Evolutionary conservation across 208 protist species (phyloP).

Genomic region (Acanthamoeba healyi): DNA sequence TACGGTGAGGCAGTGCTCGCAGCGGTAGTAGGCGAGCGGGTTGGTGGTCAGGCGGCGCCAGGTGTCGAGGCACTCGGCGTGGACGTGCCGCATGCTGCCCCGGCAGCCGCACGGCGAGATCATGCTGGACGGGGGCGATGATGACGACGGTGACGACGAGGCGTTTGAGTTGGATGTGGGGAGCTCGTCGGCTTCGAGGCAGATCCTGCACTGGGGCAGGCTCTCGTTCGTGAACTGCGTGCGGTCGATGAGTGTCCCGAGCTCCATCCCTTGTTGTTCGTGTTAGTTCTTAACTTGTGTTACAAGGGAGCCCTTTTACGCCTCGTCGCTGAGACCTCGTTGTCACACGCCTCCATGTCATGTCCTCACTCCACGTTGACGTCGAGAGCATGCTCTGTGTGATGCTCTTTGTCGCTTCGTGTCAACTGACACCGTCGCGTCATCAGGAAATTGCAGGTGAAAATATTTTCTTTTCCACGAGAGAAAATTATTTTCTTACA

Average conservation of each 20-base stretch:
- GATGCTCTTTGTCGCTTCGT: too few relatives aligned
- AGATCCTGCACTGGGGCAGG: neutral
- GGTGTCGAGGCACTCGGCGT: neutral
- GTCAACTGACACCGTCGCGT: too few relatives aligned
- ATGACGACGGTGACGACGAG: too few relatives aligned
- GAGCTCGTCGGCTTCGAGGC: neutral
- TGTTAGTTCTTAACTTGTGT: neutral
- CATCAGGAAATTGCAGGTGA: too few relatives aligned
- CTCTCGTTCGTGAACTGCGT: too few relatives aligned
- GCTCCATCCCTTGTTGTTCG: neutral
- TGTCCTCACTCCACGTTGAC: too few relatives aligned
- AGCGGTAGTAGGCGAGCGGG: conserved; percentile 22
- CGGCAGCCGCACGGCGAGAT: neutral
- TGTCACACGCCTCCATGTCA: too few relatives aligned
- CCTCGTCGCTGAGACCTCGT: too few relatives aligned
- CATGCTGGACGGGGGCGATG: neutral
- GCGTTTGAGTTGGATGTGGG: too few relatives aligned
- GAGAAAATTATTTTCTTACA: neutral
- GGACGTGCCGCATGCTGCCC: conserved; percentile 7
- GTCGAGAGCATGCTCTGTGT: too few relatives aligned
- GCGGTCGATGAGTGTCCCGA: neutral
- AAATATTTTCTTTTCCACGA: too few relatives aligned
- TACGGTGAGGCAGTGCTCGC: conserved; percentile 17
- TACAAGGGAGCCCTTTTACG: too few relatives aligned
- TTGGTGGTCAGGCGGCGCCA: neutral